Base-by-base conservation (phyloP, 345 rosid species). In the Euphorbia tirucalli region DNA sequence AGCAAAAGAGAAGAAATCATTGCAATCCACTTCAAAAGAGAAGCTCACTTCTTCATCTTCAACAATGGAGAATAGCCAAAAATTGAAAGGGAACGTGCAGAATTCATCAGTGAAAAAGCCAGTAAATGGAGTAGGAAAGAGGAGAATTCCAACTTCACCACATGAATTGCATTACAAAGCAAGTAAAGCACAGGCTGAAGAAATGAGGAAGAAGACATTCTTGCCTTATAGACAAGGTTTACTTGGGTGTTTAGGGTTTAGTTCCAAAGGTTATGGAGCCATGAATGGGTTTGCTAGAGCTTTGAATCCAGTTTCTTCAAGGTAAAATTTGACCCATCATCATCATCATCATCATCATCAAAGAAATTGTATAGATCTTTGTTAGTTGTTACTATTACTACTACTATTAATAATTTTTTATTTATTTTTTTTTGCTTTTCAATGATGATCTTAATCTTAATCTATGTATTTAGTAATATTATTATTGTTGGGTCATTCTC, bases 221-320 rank as follows among this genome's bases (percentile, higher is more conserved):
- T 85, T 95, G 81, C 99, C 99, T 31, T 95, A 95, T 77, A 85
- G 93, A 65, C 97, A 95, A 79, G 98, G 99, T 0, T 73, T 95
- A 68, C 86, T 95, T n/a, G 99, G 99, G 1, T 95, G 99, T 76
- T 71, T 95, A 76, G 98, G 99, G 52, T 95, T 95, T 61, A 95
- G 94, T 75, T 95, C 99, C 2, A 95, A 92, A 75, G 96, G 99
- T 9, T 92, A 92, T 77, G 92, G 99, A 59, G 96, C 93, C 61
- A 84, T 95, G 74, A 95, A 88, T 83, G 97, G 96, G 7, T 83
- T 92, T 57, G 93, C 97, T 7, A 87, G 93, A 74, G 92, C 94
- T 74, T 74, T 92, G 80, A 92, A 95, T 82, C 97, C 97, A 30
- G 99, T 92, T 54, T 86, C 97, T 3, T 92, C 97, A 66, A 85